Percentiles rank a stretch among this genome's conserved stretches.
Evolutionary conservation across 2,329 filamentous ascomycete genomes (phyloP).

Genomic region (Neopestalotiopsis sp.): DNA sequence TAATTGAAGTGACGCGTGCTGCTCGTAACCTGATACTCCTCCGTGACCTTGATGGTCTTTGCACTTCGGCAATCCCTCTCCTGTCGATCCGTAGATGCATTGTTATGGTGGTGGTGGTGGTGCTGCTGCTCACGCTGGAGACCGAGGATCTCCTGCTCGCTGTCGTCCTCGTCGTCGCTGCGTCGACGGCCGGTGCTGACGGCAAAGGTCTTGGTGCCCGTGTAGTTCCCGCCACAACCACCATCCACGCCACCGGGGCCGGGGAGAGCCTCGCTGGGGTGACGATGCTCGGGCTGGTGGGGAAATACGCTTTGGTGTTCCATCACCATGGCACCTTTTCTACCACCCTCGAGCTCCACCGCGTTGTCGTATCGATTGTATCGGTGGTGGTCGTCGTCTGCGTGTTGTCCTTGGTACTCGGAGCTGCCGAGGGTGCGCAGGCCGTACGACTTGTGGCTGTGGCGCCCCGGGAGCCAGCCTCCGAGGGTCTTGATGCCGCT

Average conservation of each 20-base stretch:
- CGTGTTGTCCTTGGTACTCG: neutral
- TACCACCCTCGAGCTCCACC: neutral
- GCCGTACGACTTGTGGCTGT: neutral
- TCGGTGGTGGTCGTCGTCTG: neutral
- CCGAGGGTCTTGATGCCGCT: neutral
- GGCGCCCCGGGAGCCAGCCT: neutral
- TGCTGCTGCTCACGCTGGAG: neutral
- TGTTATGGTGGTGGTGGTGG: neutral
- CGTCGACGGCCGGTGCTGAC: neutral
- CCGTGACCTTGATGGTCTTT: neutral
- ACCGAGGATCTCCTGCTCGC: slow-evolving; percentile 6
- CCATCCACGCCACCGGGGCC: neutral
- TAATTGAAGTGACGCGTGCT: neutral
- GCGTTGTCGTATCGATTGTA: neutral
- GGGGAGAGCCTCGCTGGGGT: neutral
- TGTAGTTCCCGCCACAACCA: neutral
- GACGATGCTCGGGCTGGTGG: neutral
- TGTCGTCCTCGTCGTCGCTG: slow-evolving; percentile 2
- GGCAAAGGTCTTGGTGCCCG: neutral
- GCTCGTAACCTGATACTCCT: slow-evolving; percentile 13
- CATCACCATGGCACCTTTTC: neutral
- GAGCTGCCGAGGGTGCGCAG: slow-evolving; percentile 6
- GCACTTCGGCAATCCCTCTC: neutral
- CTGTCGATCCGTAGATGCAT: neutral
- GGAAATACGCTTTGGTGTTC: neutral